A percentile compares a stretch with the other conserved stretches of the same genome.
These are phyloP conservation scores for Penicillium sp. DNA, from an alignment of 2,329 filamentous ascomycete species.

Conservation along the genomic window DNA sequence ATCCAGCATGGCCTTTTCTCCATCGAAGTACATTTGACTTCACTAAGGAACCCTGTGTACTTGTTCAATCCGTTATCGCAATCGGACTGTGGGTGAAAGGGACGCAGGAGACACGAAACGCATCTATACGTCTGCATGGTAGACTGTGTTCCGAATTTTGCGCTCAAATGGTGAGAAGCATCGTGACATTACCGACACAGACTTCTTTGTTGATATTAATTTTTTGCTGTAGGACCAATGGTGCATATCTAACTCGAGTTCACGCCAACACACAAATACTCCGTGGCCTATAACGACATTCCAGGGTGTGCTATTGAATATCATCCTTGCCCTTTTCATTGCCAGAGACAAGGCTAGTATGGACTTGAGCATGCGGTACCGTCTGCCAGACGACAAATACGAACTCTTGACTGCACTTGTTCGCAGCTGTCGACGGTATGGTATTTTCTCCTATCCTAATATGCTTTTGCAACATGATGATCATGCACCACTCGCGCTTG, in stretches of 20 bases:
- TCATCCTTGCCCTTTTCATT: conserved; percentile 29
- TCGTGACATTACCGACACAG: not conserved
- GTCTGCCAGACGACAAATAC: not conserved
- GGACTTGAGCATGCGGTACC: conserved; percentile 6
- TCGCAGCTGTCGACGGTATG: conserved; percentile 20
- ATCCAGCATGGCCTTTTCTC: conserved; percentile 33
- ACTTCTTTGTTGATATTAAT: not conserved
- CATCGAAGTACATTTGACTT: conserved; percentile 26
- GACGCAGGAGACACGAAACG: conserved; percentile 10
- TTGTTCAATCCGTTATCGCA: conserved; percentile 32
- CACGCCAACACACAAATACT: not conserved
- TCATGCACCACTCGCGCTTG: conserved; percentile 20
- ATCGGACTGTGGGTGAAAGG: conserved; percentile 33
- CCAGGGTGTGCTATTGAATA: conserved; percentile 32
- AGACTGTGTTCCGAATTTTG: conserved; percentile 20
- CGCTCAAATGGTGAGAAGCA: conserved; percentile 23
- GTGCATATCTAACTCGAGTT: conserved; percentile 3
- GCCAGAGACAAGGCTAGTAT: not conserved
- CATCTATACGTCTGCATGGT: conserved; percentile 25
- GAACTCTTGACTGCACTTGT: conserved; percentile 25
- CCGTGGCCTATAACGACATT: conserved; percentile 34
- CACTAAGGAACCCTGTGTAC: conserved; percentile 26
- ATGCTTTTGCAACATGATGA: conserved; percentile 24
- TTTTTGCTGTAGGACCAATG: not conserved
- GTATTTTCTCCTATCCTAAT: conserved; percentile 30